Evolutionary conservation across 257 asterid genomes (phyloP), one percentile per base, ranked within the genome.

Genomic region (Avicennia marina): DNA sequence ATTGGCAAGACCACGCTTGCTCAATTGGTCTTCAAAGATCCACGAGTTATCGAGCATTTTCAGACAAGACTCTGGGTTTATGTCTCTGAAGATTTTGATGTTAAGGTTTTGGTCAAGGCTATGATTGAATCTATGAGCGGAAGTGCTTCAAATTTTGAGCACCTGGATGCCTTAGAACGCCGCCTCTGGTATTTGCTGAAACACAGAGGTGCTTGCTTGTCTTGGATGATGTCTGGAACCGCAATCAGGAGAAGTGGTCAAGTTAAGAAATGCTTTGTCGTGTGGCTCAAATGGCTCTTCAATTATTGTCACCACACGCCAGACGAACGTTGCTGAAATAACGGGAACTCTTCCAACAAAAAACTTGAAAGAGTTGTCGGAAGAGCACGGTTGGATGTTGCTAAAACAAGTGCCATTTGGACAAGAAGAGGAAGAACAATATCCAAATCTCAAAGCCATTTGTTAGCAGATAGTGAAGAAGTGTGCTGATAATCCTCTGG

Each of bases 171-270:
- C 34, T 53, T 72, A 41, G 67, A 67, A 16, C 39, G 61, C 3
- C 25, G 53, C 15, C 71, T 75, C 2, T 19, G 3, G 10, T 36
- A 76, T 21, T 53, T 58, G 55, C 6, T 72, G 48, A 38, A 40
- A n/a, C 55, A 7, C 66, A 73, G 39, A 62, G 52, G 13, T 73
- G 58, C 17, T 59, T 77, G 45, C 19, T 76, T 0, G 68, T 75
- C 4, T 19, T 72, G 38, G 77, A 73, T 44, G 78, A 76, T 69
- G 76, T 76, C 0, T 76, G 79, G 79, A 58, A 73, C 11, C 70
- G 55, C 0, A 19, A 70, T 6, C 75, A 54, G 33, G 67, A 66
- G 2, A 56, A 66, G 38, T 78, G 81, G 84, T 10, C 3, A 29
- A 29, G 7, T 29, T 29, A 7, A 29, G 7, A 29, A 7, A 29